Evolutionary conservation across 768 basidiomycete genomes (phyloP), one percentile per base, ranked within the genome.

Genomic region (Mycena venus): DNA sequence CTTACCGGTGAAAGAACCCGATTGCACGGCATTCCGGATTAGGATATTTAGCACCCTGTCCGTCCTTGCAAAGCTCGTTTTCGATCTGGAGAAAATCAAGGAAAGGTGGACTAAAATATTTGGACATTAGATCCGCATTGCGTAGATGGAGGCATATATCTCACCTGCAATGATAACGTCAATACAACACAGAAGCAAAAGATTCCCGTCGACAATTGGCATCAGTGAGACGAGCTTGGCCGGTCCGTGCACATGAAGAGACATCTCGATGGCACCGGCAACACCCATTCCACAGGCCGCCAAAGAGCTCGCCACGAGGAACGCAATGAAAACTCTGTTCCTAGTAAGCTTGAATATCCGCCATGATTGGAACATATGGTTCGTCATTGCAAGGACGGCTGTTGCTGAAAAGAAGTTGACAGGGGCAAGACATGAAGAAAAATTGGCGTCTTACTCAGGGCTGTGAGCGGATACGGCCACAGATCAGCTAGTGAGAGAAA

Each of bases 1-100:
- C 68, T 8, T 42, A 69, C 68, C 29, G 21, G 70, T 72, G 25
- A 72, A 72, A 7, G 49, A 31, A 8, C 70, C 70, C 12, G 55
- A 64, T 29, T 72, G 63, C 10, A 72, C 32, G 9, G 70, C 63
- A 2, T 19, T 60, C 7, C 63, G 70, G 23, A 72, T 72, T 4
- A 72, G 64, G 29, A 19, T 6, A 29, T 66, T 60, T 2, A 72
- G 42, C 21, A 72, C 58, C 34, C 8, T 36, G 47, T 72, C 64
- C n/a, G 71, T 72, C 23, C 25, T 44, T 14, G 15, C 31, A 31
- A 72, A 38, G 32, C 12, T 25, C 27, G 71, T 67, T 36, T 72
- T 72, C 27, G 64, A 66, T 27, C 17, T 55, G 17, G 44, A 58
- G 32, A 73, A 58, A 1, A 23, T 21, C 5, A 47, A 14, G 25